Base-by-base conservation (phyloP, 2,329 filamentous ascomycete genomes). In the Exophiala spinifera region DNA sequence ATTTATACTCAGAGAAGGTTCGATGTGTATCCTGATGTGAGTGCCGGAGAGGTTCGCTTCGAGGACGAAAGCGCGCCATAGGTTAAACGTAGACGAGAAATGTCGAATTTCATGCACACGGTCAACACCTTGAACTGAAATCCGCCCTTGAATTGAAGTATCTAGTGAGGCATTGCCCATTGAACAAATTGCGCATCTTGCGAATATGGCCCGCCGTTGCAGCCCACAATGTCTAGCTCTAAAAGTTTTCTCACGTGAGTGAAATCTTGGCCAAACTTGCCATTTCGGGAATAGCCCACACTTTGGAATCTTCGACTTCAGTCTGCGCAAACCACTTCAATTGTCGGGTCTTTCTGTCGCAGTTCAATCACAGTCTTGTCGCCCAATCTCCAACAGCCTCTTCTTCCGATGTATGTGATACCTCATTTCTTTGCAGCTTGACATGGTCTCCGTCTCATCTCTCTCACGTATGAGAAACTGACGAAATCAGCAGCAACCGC, bases 11-110 rank as follows among this genome's bases (percentile, higher is more conserved):
- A 99, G 79, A 81, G 94, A 65, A 79, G 94, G 62, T 99, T 96
- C 69, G 94, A 99, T 71, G 87, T 99, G 17, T 99, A 99, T 71
- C 88, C 90, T 0, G 91, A 99, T 76, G 84, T 99, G 28, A 91
- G 85, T 65, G 72, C 81, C 65, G 85, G 82, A 1, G 74, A 78
- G 53, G 62, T 71, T 5, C 70, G 64, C 25, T 73, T 69, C 62
- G 68, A 75, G 37, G 71, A 75, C 53, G 51, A 57, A 46, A 50
- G 19, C 23, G 46, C 36, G 10, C 17, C 36, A 39, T 39, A 39
- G 36, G 17, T 39, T 5, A 17, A n/a, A 13, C 36, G 10, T 6
- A 17, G 21, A 42, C 15, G 39, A 42, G 7, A 19, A 20, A 21
- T 19, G 21, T 13, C 17, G 4, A 20, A 42, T 42, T 19, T 17